A percentile compares a stretch with the other conserved stretches of the same genome.
Conservation (phyloP, 106 monocot species). For the Gastrodia elata region DNA sequence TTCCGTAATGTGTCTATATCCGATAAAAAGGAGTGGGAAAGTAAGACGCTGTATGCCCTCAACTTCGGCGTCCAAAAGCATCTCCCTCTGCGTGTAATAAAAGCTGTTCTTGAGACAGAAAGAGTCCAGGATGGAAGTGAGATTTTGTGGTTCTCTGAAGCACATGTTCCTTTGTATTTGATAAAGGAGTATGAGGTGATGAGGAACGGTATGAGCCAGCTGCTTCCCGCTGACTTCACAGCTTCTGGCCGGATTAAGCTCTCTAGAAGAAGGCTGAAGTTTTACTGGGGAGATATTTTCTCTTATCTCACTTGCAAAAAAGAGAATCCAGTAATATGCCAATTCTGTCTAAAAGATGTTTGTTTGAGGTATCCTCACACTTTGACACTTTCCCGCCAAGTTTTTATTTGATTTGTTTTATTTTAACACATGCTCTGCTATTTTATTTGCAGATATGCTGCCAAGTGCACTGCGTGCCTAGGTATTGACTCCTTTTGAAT, state of each 20-base stretch:
- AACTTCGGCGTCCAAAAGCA: slow-evolving; percentile 62
- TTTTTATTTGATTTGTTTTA: slow-evolving; percentile 7
- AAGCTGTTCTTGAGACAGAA: slow-evolving; percentile 60
- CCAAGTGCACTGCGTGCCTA: slow-evolving; percentile 61
- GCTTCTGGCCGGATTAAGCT: slow-evolving; percentile 14
- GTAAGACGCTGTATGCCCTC: slow-evolving; percentile 52
- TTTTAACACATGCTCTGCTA: background rate
- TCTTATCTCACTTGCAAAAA: slow-evolving; percentile 48
- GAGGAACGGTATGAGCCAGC: slow-evolving; percentile 15
- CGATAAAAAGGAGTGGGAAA: slow-evolving; percentile 41
- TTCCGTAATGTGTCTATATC: slow-evolving; percentile 71
- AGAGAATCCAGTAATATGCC: slow-evolving; percentile 46
- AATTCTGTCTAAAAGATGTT: slow-evolving; percentile 53
- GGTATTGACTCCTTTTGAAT: slow-evolving; percentile 27
- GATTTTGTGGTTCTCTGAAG: slow-evolving; percentile 78
- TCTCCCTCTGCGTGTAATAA: slow-evolving; percentile 61
- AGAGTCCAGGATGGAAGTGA: slow-evolving; percentile 25
- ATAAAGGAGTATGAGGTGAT: slow-evolving; percentile 68
- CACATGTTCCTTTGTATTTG: slow-evolving; percentile 67
- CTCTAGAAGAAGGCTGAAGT: slow-evolving; percentile 26
- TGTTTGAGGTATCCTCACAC: slow-evolving; percentile 40
- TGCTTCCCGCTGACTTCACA: slow-evolving; percentile 1
- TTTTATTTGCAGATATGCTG: slow-evolving; percentile 40
- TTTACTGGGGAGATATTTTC: slow-evolving; percentile 37
- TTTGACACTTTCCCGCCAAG: background rate